Evolutionary conservation across 129 eudicot genomes (phyloP).

Genomic region (Pulicaria dysenterica): DNA sequence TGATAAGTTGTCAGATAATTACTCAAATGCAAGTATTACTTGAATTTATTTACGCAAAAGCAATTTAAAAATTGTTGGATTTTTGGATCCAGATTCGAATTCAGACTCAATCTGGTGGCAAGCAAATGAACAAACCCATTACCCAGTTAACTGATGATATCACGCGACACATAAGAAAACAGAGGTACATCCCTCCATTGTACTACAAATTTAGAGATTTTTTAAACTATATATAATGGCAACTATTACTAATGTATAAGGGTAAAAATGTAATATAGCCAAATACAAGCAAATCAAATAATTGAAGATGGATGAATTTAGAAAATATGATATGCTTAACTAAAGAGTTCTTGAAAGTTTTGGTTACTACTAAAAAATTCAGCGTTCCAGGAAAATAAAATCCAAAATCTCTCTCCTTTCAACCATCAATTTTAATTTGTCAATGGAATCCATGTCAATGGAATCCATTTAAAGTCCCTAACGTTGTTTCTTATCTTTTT

Average conservation of each 20-base stretch:
- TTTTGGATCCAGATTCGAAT: not conserved
- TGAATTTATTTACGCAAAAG: not conserved
- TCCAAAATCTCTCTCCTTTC: not conserved
- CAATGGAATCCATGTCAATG: not conserved
- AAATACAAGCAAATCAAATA: not conserved
- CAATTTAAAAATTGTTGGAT: not conserved
- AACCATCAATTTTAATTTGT: not conserved
- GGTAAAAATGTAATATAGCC: not conserved
- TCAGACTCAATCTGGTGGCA: not conserved
- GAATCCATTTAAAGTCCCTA: not conserved
- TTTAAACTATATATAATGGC: not conserved
- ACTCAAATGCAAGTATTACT: too few species aligned
- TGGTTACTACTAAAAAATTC: not conserved
- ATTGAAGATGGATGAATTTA: not conserved
- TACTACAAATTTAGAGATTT: not conserved
- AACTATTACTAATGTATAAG: not conserved
- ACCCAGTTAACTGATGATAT: too few species aligned
- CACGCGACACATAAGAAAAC: not conserved
- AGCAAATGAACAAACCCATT: too few species aligned
- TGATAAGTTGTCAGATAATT: too few species aligned
- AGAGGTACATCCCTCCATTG: not conserved
- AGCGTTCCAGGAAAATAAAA: not conserved
- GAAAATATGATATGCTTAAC: not conserved
- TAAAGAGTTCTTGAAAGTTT: not conserved
- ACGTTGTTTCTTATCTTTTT: not conserved